Base-by-base conservation (phyloP, 495 filamentous ascomycete species). In the Aspergillus nidulans region DNA sequence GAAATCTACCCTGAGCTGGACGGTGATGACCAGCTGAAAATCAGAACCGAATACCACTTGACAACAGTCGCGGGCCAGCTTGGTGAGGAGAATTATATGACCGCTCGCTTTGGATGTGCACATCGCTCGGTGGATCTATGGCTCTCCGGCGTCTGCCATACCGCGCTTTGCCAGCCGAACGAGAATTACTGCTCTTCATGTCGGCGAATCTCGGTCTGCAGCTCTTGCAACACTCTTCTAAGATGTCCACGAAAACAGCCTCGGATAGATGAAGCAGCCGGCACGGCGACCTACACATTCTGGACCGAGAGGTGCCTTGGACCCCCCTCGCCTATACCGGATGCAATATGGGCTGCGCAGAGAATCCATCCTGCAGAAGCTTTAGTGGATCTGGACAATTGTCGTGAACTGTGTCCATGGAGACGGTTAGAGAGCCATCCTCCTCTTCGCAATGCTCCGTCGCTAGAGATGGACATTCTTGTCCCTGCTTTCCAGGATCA, bases 61-160 rank as follows among this genome's bases (percentile, higher is more conserved):
- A 66, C 65, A 7, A 75, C 67, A 7, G 63, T 60, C 7, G 57
- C 71, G 0, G 71, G 72, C 21, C 69, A 73, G 47, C 66, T 76
- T 3, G 75, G 72, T 1, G 75, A 73, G 56, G 71, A 75, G 54
- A 69, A 72, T 43, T 62, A 60, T 24, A 74, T 77, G 60, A 75
- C 75, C 6, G 64, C 74, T 12, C 71, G 74, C 3, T 76, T 77
- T 52, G 74, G 74, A 34, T 77, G 74, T 34, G 72, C 75, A 10
- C 75, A 77, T 58, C 67, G 73, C 45, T 76, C 75, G 2, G 64
- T 76, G 42, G 75, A 77, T 53, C 55, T 76, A 23, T 77, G 75
- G 75, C 52, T 77, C 16, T 69, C 72, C 2, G 70, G 72, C 21
- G 71, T 75, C 20, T 71, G 75, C 45, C 73, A 77, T 52, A 69